Conservation (phyloP, 257 asterid genomes). For the Solanum phureja region DNA sequence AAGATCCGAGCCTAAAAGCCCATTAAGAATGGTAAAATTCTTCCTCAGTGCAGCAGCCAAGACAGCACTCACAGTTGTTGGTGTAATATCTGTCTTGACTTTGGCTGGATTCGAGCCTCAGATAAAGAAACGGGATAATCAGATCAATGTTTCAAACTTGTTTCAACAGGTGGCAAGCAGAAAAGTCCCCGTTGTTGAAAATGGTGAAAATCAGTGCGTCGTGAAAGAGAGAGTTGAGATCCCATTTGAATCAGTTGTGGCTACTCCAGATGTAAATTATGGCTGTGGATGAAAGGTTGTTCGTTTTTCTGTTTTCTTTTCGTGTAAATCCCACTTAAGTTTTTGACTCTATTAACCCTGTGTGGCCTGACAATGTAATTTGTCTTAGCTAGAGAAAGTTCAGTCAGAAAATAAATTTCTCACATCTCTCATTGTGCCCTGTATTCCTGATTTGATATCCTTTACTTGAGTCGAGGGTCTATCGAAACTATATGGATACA, state of each 20-base stretch:
- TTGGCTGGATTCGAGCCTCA: conserved; percentile 77
- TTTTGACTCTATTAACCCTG: conserved; percentile 3
- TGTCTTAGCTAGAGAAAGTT: background rate
- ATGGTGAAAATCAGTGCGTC: conserved; percentile 68
- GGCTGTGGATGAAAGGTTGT: conserved; percentile 64
- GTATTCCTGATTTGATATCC: background rate
- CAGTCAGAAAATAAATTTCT: background rate
- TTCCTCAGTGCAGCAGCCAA: conserved; percentile 50
- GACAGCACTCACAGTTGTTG: conserved; percentile 54
- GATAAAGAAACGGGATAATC: conserved; percentile 43
- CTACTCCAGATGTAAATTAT: conserved; percentile 70
- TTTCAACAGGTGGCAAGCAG: conserved; percentile 26
- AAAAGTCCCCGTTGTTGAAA: conserved; percentile 50
- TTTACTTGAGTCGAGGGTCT: background rate
- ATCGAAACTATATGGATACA: background rate
- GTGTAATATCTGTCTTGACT: conserved; percentile 52
- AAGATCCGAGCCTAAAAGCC: conserved; percentile 13
- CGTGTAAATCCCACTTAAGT: background rate
- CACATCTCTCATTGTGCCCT: background rate
- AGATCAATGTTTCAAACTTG: conserved; percentile 29
- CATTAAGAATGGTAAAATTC: conserved; percentile 20
- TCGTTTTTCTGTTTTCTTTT: background rate
- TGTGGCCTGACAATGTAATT: conserved; percentile 30
- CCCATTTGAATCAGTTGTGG: conserved; percentile 64
- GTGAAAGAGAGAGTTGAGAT: conserved; percentile 91